Conservation (phyloP, 768 basidiomycete species). For the Collybia nuda region DNA sequence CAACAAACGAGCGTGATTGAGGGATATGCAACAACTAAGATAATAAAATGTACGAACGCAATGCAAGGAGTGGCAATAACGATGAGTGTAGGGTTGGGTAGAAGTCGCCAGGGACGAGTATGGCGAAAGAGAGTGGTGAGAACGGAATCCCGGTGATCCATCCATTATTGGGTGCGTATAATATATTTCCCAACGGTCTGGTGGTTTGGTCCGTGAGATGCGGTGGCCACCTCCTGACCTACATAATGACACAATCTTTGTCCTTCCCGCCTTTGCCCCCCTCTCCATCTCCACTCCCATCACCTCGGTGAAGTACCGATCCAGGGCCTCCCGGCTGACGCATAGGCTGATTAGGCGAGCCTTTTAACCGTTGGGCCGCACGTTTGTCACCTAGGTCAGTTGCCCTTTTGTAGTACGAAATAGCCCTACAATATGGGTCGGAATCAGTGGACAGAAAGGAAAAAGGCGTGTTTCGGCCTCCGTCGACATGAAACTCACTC, state of each 20-base stretch:
- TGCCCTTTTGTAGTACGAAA: conserved; percentile 84
- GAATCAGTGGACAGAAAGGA: conserved; percentile 1
- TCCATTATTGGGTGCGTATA: no score
- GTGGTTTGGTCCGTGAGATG: no score
- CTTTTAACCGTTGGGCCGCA: conserved; percentile 78
- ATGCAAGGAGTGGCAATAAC: no score
- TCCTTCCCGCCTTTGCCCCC: conserved; percentile 59
- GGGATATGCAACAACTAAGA: no score
- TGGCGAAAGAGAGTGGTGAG: no score
- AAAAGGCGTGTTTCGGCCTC: neutral
- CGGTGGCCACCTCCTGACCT: conserved; percentile 11
- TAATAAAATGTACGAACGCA: no score
- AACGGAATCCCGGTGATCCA: no score
- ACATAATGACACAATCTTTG: conserved; percentile 91
- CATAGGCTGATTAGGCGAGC: conserved; percentile 52
- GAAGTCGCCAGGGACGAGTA: no score
- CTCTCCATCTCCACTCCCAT: conserved; percentile 32
- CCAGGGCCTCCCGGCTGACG: conserved; percentile 60
- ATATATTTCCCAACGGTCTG: no score
- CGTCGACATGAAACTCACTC: conserved; percentile 48
- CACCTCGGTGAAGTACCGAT: conserved; percentile 60
- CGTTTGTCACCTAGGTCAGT: conserved; percentile 94
- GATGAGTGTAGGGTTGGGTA: no score
- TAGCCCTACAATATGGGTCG: conserved; percentile 45
- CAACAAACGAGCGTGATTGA: no score